These are phyloP conservation scores for Byssochlamys sp. DNA, from an alignment of 2,329 filamentous ascomycete species.

Conservation along the genomic window DNA sequence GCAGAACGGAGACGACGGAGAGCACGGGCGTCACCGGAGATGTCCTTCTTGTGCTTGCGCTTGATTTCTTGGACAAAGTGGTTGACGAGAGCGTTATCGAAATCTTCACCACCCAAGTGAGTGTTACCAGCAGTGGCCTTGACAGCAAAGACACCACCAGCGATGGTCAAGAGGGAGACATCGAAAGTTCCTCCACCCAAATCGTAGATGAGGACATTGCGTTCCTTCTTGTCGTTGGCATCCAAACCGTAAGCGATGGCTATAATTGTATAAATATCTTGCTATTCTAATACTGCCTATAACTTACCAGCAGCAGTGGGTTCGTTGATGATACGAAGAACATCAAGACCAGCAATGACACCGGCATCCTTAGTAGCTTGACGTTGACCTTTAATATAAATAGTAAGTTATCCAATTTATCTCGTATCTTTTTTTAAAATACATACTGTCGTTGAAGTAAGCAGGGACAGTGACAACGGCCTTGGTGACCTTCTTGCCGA, in stretches of 20 bases:
- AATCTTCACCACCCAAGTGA: slow-evolving; percentile 90
- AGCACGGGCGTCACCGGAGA: slow-evolving; percentile 76
- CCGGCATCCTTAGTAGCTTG: slow-evolving; percentile 98
- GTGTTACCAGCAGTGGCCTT: slow-evolving; percentile 97
- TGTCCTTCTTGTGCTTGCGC: slow-evolving; percentile 62
- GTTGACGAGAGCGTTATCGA: slow-evolving; percentile 89
- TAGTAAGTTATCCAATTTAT: no score
- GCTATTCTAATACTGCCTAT: no score
- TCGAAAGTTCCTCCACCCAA: slow-evolving; percentile 99
- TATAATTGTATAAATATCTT: no score
- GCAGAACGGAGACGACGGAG: slow-evolving; percentile 92
- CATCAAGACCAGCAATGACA: slow-evolving; percentile 92
- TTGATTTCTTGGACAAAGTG: slow-evolving; percentile 95
- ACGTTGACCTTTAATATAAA: no score
- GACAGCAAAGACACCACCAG: slow-evolving; percentile 98
- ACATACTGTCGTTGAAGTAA: slow-evolving; percentile 99
- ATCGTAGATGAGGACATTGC: slow-evolving; percentile 99
- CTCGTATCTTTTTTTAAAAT: no score
- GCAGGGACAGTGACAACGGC: slow-evolving; percentile 97
- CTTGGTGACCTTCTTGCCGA: slow-evolving; percentile 98
- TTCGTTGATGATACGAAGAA: slow-evolving; percentile 99
- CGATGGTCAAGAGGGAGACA: slow-evolving; percentile 97
- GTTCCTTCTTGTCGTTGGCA: slow-evolving; percentile 93
- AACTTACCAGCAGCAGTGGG: slow-evolving; percentile 93
- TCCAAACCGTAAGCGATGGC: slow-evolving; percentile 97